Percentiles rank a stretch among this genome's conserved stretches.
Conservation (phyloP, 2,329 filamentous ascomycete genomes). For the Penicillium sp. region DNA sequence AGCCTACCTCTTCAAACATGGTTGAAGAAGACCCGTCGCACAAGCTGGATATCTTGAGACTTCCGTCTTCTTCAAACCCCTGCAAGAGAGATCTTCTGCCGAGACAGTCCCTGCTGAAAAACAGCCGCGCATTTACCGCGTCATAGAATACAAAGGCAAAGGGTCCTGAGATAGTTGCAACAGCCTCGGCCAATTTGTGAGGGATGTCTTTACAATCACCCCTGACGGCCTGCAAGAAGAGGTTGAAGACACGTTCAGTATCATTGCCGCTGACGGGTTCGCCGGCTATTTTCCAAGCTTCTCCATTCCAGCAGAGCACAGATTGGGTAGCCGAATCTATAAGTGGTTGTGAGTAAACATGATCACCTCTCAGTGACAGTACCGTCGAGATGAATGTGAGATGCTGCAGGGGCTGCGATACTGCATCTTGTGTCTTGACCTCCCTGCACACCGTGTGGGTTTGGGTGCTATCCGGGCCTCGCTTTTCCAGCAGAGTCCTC, state of each 20-base stretch:
- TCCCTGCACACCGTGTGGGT: constrained; percentile 29
- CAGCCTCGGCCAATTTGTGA: constrained; percentile 40
- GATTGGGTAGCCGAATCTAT: constrained; percentile 57
- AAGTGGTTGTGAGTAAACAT: constrained; percentile 71
- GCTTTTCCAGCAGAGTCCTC: constrained; percentile 34
- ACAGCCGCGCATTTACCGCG: constrained; percentile 59
- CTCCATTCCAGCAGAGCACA: constrained; percentile 93
- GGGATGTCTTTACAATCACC: constrained; percentile 20
- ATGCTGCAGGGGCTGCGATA: constrained; percentile 32
- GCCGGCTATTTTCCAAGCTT: constrained; percentile 76
- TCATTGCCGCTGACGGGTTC: constrained; percentile 69
- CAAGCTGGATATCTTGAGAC: constrained; percentile 68
- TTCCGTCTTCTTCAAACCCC: constrained; percentile 48
- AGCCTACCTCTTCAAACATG: constrained; percentile 76
- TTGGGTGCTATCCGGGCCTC: constrained; percentile 47
- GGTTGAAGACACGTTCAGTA: constrained; percentile 64
- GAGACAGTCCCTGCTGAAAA: constrained; percentile 82
- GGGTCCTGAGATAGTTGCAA: constrained; percentile 70
- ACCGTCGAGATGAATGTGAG: constrained; percentile 78
- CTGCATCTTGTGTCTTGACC: constrained; percentile 18
- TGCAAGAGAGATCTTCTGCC: constrained; percentile 78
- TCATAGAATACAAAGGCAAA: constrained; percentile 89
- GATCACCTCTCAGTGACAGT: constrained; percentile 77
- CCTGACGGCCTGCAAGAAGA: constrained; percentile 51
- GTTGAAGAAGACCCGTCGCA: constrained; percentile 51